A percentile compares a stretch with the other conserved stretches of the same genome.
phyloP scores from a whole-genome alignment of 163 green algal genomes.

The Prototheca wickerhamii region DNA sequence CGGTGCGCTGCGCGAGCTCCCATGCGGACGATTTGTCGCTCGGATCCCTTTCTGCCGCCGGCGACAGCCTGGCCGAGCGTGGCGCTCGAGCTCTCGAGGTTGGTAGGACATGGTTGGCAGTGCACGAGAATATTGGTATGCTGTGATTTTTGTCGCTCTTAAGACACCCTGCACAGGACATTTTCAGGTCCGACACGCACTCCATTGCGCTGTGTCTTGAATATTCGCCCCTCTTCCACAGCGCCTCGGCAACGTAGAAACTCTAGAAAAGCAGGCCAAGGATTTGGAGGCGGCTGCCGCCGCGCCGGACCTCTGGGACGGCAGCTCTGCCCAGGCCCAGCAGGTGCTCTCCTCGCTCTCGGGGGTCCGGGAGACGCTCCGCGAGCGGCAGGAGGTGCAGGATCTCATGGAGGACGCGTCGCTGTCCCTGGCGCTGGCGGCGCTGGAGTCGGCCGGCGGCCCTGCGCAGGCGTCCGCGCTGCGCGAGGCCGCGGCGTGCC shows the following conservation, averaged over 20 bases:
- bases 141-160: no score
- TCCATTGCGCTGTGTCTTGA: no score
- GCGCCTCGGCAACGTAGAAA: neutral
- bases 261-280: neutral
- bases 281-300: neutral
- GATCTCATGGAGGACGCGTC: conserved; percentile 47
- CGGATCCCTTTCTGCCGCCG: no score
- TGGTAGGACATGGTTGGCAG: no score
- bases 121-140: no score
- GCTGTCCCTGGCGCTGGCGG: conserved; percentile 57
- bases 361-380: conserved; percentile 9
- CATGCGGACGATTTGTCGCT: no score
- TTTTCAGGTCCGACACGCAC: no score
- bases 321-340: conserved; percentile 23
- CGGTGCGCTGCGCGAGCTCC: no score
- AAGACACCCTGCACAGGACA: no score
- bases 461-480: neutral
- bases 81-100: no score
- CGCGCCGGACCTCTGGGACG: conserved; percentile 50
- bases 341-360: conserved; percentile 65
- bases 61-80: no score
- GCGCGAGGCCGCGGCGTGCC: conserved; percentile 11
- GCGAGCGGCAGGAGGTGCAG: conserved; percentile 30
- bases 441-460: conserved; percentile 40
- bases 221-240: no score